Evolutionary conservation across 768 basidiomycete species (phyloP).

Genomic region (Boletus coccyginus): DNA sequence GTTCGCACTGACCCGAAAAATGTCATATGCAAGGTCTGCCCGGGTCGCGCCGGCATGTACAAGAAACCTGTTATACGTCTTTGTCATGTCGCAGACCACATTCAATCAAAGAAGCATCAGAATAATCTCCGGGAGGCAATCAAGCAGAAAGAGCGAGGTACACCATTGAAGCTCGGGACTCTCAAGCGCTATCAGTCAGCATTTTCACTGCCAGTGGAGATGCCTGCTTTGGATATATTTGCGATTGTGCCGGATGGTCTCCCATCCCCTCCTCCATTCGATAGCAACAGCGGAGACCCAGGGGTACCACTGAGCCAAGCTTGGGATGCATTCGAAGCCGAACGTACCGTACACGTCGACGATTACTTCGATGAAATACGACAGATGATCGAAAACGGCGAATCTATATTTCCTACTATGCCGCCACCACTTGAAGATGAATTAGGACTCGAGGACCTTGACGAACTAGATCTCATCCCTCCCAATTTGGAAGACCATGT

Average conservation of each 20-base stretch:
- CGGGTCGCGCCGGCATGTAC: too few relatives aligned
- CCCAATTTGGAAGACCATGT: not conserved
- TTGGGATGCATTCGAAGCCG: constrained; percentile 4
- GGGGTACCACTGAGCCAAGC: not conserved
- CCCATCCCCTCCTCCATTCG: not conserved
- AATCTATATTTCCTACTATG: not conserved
- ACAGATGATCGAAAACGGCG: not conserved
- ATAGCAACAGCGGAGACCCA: not conserved
- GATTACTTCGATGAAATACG: constrained; percentile 6
- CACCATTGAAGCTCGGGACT: not conserved
- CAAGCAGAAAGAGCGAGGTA: not conserved
- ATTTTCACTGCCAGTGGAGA: not conserved
- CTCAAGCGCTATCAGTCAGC: not conserved
- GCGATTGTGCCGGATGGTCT: not conserved
- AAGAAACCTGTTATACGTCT: not conserved
- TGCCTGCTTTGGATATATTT: not conserved
- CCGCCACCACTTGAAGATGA: not conserved
- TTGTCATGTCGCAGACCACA: not conserved
- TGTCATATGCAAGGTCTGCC: not conserved
- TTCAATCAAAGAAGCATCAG: not conserved
- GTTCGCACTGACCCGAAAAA: too few relatives aligned
- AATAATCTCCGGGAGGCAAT: not conserved
- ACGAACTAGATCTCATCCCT: not conserved
- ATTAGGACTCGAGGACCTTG: not conserved
- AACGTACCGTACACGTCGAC: not conserved